phyloP scores from a whole-genome alignment of 129 eudicot genomes.

The Mikania micrantha region DNA sequence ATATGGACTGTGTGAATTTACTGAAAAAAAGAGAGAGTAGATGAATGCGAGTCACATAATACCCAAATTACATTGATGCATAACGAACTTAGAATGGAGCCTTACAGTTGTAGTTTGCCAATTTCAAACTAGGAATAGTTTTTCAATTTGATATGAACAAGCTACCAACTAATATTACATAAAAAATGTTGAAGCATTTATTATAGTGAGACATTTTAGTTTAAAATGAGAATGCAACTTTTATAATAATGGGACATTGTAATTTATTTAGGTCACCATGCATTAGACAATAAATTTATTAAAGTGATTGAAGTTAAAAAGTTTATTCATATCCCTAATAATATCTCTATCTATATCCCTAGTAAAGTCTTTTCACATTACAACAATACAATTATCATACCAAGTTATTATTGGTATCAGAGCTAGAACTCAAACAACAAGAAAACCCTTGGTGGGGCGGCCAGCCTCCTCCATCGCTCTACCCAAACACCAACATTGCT shows the following conservation, averaged over 20 bases:
- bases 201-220: background rate
- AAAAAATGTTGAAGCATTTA: background rate
- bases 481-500: too few relatives aligned
- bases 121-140: slow-evolving; percentile 1
- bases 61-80: slow-evolving; percentile 2
- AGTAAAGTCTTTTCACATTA: too few relatives aligned
- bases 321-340: too few relatives aligned
- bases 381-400: too few relatives aligned
- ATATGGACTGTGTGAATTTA: slow-evolving; percentile 77
- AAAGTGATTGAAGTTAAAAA: too few relatives aligned
- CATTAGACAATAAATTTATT: too few relatives aligned
- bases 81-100: background rate
- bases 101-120: background rate
- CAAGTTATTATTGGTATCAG: too few relatives aligned
- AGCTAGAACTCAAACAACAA: too few relatives aligned
- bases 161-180: slow-evolving; percentile 8
- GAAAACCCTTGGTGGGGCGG: too few relatives aligned
- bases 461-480: too few relatives aligned
- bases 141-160: background rate
- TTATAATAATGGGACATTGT: background rate
- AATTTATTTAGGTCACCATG: background rate
- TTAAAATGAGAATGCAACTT: background rate
- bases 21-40: slow-evolving; percentile 43
- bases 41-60: slow-evolving; percentile 1
- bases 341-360: too few relatives aligned